A percentile compares a stretch with the other conserved stretches of the same genome.
phyloP scores from a whole-genome alignment of 1,139 yeast genomes.

The Debaryomyces subglobosus region DNA sequence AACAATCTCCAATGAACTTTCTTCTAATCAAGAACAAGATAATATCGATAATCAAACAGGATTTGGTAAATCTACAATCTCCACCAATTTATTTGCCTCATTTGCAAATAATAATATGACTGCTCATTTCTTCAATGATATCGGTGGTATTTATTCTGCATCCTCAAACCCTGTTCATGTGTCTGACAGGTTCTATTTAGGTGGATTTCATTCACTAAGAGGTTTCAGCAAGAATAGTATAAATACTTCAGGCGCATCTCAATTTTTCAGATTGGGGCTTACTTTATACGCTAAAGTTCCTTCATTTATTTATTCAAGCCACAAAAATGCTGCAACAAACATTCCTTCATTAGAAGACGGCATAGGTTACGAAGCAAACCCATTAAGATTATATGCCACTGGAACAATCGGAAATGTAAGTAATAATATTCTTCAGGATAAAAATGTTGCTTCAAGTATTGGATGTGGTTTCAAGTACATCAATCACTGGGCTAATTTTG shows the following conservation, averaged over 20 bases:
- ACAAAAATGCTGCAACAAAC: conserved; percentile 16
- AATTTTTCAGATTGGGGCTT: conserved; percentile 38
- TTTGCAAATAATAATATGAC: conserved; percentile 41
- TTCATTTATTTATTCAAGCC: conserved; percentile 26
- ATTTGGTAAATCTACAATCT: conserved; percentile 32
- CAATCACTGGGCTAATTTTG: conserved; percentile 50
- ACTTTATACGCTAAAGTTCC: conserved; percentile 45
- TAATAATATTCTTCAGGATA: conserved; percentile 29
- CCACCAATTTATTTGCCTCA: conserved; percentile 40
- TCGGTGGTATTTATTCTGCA: conserved; percentile 41
- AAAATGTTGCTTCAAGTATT: conserved; percentile 33
- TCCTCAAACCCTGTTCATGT: conserved; percentile 34
- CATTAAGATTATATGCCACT: conserved; percentile 47
- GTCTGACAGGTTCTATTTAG: conserved; percentile 54
- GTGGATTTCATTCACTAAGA: conserved; percentile 42
- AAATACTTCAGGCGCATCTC: conserved; percentile 44
- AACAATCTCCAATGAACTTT: conserved; percentile 30
- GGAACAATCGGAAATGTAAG: conserved; percentile 38
- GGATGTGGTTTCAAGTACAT: conserved; percentile 50
- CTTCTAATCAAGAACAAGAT: conserved; percentile 37
- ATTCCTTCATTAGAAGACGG: conserved; percentile 17
- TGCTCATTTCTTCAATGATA: conserved; percentile 33
- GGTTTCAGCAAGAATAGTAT: conserved; percentile 46
- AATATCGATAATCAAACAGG: conserved; percentile 23
- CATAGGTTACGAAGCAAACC: conserved; percentile 30